Evolutionary conservation across 2,329 filamentous ascomycete species (phyloP).

Genomic region (Myotisia sp.): DNA sequence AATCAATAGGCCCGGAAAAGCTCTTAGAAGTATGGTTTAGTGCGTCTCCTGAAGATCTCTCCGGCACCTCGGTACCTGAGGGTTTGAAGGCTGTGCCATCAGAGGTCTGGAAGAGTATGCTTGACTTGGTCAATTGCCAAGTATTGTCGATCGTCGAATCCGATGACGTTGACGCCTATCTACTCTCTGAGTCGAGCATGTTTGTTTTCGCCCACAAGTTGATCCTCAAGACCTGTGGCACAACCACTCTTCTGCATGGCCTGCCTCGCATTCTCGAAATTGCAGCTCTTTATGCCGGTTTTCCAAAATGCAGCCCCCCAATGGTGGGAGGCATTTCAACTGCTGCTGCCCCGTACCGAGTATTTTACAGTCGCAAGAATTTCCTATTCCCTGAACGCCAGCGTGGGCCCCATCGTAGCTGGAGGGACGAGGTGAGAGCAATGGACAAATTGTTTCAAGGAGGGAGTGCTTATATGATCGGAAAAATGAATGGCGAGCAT

Average conservation of each 20-base stretch:
- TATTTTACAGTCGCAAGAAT: slow-evolving; percentile 99
- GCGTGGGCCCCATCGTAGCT: slow-evolving; percentile 87
- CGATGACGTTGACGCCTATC: slow-evolving; percentile 87
- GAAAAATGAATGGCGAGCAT: slow-evolving; percentile 98
- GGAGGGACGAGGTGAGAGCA: slow-evolving; percentile 88
- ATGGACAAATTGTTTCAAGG: slow-evolving; percentile 82
- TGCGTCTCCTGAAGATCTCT: slow-evolving; percentile 58
- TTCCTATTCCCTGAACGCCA: slow-evolving; percentile 93
- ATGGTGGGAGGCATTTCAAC: slow-evolving; percentile 53
- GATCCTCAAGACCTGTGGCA: slow-evolving; percentile 95
- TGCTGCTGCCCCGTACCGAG: slow-evolving; percentile 77
- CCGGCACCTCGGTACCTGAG: slow-evolving; percentile 52
- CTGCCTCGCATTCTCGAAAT: slow-evolving; percentile 86
- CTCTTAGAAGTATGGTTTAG: slow-evolving; percentile 97
- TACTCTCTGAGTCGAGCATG: slow-evolving; percentile 98
- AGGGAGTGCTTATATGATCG: slow-evolving; percentile 97
- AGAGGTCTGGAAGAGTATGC: slow-evolving; percentile 88
- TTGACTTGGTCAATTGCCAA: slow-evolving; percentile 97
- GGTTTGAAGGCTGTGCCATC: slow-evolving; percentile 75
- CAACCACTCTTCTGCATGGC: slow-evolving; percentile 80
- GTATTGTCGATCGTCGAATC: slow-evolving; percentile 88
- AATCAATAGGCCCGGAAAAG: slow-evolving; percentile 81
- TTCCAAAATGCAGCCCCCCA: slow-evolving; percentile 60
- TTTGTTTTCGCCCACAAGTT: slow-evolving; percentile 99
- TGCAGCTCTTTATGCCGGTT: slow-evolving; percentile 75